phyloP scores from a whole-genome alignment of 2,329 filamentous ascomycete species.

The Herpotrichia juniperi region DNA sequence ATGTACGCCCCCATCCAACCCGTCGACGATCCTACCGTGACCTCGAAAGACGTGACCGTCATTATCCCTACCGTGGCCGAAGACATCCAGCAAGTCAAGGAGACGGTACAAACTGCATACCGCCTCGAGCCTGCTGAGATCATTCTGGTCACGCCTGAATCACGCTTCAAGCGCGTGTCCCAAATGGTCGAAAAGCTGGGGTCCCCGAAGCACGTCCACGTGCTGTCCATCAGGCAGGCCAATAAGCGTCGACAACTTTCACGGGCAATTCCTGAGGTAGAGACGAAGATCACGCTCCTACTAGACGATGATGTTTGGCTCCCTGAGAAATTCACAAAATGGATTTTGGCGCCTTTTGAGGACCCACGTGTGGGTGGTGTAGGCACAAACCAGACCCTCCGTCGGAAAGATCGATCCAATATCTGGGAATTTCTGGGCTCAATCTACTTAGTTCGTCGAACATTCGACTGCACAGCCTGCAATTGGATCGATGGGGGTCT shows the following conservation, averaged over 20 bases:
- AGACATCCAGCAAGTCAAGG: constrained; percentile 79
- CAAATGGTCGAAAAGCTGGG: constrained; percentile 58
- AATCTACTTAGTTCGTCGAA: constrained; percentile 89
- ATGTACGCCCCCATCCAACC: constrained; percentile 84
- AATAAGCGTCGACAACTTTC: constrained; percentile 97
- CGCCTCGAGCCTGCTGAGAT: constrained; percentile 73
- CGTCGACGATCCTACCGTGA: constrained; percentile 79
- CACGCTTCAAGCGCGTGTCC: constrained; percentile 73
- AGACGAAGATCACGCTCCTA: constrained; percentile 85
- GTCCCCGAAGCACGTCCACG: constrained; percentile 66
- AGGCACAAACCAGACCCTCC: constrained; percentile 86
- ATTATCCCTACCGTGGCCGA: constrained; percentile 93
- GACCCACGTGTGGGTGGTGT: constrained; percentile 84
- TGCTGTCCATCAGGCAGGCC: constrained; percentile 80
- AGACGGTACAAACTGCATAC: constrained; percentile 79
- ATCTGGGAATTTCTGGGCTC: constrained; percentile 90
- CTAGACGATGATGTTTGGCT: constrained; percentile 96
- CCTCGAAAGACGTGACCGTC: constrained; percentile 85
- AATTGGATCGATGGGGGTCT: constrained; percentile 94
- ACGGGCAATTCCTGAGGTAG: constrained; percentile 83
- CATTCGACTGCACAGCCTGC: constrained; percentile 96
- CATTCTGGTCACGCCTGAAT: constrained; percentile 85
- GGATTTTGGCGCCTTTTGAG: constrained; percentile 93
- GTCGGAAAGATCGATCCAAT: constrained; percentile 67
- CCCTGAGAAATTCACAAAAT: constrained; percentile 83